A percentile compares a stretch with the other conserved stretches of the same genome.
Evolutionary conservation across 352 stramenopile genomes (phyloP).

Genomic region (Pythium phragmiticola): DNA sequence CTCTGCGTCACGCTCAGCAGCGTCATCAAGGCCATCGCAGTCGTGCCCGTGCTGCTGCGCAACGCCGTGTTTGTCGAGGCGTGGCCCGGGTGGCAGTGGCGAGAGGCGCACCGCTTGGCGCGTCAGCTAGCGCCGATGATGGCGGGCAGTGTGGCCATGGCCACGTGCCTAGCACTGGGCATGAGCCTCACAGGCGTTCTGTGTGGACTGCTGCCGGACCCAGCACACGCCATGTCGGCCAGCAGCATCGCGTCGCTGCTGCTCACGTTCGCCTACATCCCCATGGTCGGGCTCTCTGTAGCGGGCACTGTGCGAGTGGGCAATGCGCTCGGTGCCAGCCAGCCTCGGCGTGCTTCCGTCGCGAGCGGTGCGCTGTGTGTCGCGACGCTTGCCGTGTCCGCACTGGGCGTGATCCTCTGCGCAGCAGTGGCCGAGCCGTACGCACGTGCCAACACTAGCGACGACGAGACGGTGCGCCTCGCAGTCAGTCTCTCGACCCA

Average conservation of each 20-base stretch:
- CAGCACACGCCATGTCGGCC: slow-evolving; percentile 41
- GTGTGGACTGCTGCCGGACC: slow-evolving; percentile 50
- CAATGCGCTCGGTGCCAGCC: slow-evolving; percentile 31
- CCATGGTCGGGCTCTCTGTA: slow-evolving; percentile 24
- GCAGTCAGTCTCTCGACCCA: slow-evolving; percentile 5
- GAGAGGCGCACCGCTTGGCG: slow-evolving; percentile 16
- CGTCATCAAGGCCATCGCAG: slow-evolving; percentile 27
- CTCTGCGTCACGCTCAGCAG: slow-evolving; percentile 33
- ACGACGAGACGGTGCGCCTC: slow-evolving; percentile 15
- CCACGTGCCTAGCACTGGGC: slow-evolving; percentile 43
- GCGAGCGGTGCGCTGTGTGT: slow-evolving; percentile 18
- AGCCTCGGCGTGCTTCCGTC: slow-evolving; percentile 24
- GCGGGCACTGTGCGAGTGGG: slow-evolving; percentile 33
- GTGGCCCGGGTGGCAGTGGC: slow-evolving; percentile 25
- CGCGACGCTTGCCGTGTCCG: slow-evolving; percentile 1
- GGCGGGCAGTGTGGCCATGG: slow-evolving; percentile 47
- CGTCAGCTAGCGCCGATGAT: slow-evolving; percentile 24
- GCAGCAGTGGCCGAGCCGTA: slow-evolving; percentile 19
- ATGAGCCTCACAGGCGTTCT: slow-evolving; percentile 46
- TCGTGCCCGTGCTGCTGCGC: slow-evolving; percentile 27
- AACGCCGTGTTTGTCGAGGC: slow-evolving; percentile 23
- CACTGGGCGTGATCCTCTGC: slow-evolving; percentile 13
- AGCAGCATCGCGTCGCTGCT: slow-evolving; percentile 53
- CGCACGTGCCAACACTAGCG: slow-evolving; percentile 25
- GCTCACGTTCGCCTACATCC: slow-evolving; percentile 26